Percentiles rank a stretch among this genome's conserved stretches.
These are phyloP conservation scores for Phytophthora multivora DNA, from an alignment of 352 stramenopile genomes.

Conservation along the genomic window DNA sequence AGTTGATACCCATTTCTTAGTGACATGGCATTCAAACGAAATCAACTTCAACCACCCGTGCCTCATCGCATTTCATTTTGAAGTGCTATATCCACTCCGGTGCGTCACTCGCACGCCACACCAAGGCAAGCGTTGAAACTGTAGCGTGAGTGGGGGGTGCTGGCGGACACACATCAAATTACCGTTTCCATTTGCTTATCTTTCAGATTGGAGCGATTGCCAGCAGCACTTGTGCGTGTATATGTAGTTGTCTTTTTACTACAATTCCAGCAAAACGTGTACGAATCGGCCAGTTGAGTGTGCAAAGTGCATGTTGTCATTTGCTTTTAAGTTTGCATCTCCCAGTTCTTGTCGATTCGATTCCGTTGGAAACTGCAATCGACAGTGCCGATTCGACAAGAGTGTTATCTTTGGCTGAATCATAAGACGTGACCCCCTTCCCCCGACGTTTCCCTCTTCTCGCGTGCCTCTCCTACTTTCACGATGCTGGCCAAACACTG, in stretches of 20 bases:
- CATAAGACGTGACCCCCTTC: neutral
- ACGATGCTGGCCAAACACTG: too few relatives aligned
- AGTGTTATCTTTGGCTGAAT: constrained; percentile 7
- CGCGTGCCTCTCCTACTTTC: constrained; percentile 8
- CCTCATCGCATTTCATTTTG: neutral
- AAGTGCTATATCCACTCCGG: neutral
- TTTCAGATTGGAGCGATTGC: too few relatives aligned
- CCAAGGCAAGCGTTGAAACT: neutral
- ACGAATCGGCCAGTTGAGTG: too few relatives aligned
- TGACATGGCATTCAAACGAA: constrained; percentile 6
- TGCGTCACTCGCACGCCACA: constrained; percentile 12
- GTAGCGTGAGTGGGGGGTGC: neutral
- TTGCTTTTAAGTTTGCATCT: neutral
- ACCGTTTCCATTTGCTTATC: too few relatives aligned
- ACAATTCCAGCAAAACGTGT: too few relatives aligned
- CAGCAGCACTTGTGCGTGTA: too few relatives aligned
- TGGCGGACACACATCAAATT: neutral
- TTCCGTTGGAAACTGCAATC: neutral
- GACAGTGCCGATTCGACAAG: neutral
- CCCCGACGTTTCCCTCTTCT: constrained; percentile 2
- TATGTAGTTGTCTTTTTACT: neutral
- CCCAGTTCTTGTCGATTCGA: neutral
- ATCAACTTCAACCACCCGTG: constrained; percentile 12
- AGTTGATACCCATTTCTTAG: neutral
- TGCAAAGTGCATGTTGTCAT: too few relatives aligned